Evolutionary conservation across 306 rosid genomes (phyloP), one percentile per base, ranked within the genome.

Genomic region (Begonia peltatifolia): DNA sequence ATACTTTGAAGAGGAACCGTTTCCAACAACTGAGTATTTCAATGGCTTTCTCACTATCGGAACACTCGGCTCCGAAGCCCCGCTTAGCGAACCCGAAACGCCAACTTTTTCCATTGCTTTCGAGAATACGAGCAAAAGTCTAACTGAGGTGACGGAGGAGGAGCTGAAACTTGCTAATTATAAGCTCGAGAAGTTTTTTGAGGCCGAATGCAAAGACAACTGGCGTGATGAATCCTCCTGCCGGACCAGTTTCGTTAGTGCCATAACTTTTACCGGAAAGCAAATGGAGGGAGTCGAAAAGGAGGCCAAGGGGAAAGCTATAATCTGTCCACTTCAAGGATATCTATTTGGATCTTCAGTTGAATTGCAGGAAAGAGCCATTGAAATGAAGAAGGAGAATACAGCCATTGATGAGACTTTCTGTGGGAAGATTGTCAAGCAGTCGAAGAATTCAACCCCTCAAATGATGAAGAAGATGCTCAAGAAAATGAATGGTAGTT

Each of bases 41-140:
- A 76, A 73, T 61, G 95, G 95, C 46, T 90, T 90, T 71, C 87
- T 85, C 60, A 83, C 87, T 30, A 83, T 90, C 65, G 97, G 97
- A 72, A 90, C 99, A 46, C 79, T 90, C 35, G 93, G 94, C 42
- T 68, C 71, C 48, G 87, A 76, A 59, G 56, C 84, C 36, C 42
- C 58, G 71, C 55, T 63, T 55, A 69, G 63, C 64, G 94, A 73
- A 48, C 94, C 94, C 4, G 80, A 59, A 66, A 86, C 94, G 6
- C 99, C 99, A 50, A 80, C 95, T 52, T 90, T 90, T 62, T 51
- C 82, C 59, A 59, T 70, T 52, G 76, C 94, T 67, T 59, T 16
- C 12, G 92, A 79, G 68, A 70, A 79, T 71, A 50, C 64, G 57
- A 61, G 72, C 17, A 74, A 59, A 42, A 46, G 44, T 59, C 70